Evolutionary conservation across 73 alveolate species (phyloP).

Genomic region (Paramecium caudatum): DNA sequence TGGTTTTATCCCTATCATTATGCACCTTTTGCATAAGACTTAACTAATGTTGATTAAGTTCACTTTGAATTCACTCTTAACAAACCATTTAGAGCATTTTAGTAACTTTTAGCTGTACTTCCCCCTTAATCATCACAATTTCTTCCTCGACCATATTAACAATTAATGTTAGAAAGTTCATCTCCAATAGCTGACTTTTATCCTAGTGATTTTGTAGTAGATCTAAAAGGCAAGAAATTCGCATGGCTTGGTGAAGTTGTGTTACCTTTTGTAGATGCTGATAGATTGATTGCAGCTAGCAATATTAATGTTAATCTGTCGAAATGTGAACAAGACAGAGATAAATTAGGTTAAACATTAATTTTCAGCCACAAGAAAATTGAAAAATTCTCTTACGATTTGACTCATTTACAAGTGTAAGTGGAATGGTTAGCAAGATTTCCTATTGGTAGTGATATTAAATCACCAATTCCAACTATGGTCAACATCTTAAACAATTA

Average conservation of each 20-base stretch:
- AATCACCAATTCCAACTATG: constrained; percentile 62
- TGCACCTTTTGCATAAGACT: constrained; percentile 99
- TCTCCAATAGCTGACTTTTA: constrained; percentile 98
- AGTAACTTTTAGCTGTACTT: constrained; percentile 91
- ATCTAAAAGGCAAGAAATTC: constrained; percentile 96
- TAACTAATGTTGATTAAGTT: constrained; percentile 80
- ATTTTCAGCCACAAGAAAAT: background rate
- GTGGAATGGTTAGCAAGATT: constrained; percentile 40
- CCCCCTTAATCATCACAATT: constrained; percentile 91
- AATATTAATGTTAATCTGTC: background rate
- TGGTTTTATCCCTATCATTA: constrained; percentile 99
- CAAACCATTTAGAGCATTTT: constrained; percentile 93
- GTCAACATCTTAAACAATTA: constrained; percentile 20
- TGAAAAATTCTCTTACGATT: background rate
- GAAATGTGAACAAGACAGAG: constrained; percentile 26
- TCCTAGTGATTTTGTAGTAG: constrained; percentile 96
- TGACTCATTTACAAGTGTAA: background rate
- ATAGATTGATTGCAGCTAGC: constrained; percentile 75
- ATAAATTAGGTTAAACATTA: constrained; percentile 34
- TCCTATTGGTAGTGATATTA: constrained; percentile 48
- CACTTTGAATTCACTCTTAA: constrained; percentile 81
- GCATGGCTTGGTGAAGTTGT: constrained; percentile 94
- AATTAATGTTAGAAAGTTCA: constrained; percentile 77
- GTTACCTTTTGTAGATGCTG: constrained; percentile 76
- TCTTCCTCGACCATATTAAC: constrained; percentile 89